Percentiles rank a stretch among this genome's conserved stretches.
These are phyloP conservation scores for Puccinia horiana DNA, from an alignment of 1,284 basidiomycete genomes.

Conservation along the genomic window DNA sequence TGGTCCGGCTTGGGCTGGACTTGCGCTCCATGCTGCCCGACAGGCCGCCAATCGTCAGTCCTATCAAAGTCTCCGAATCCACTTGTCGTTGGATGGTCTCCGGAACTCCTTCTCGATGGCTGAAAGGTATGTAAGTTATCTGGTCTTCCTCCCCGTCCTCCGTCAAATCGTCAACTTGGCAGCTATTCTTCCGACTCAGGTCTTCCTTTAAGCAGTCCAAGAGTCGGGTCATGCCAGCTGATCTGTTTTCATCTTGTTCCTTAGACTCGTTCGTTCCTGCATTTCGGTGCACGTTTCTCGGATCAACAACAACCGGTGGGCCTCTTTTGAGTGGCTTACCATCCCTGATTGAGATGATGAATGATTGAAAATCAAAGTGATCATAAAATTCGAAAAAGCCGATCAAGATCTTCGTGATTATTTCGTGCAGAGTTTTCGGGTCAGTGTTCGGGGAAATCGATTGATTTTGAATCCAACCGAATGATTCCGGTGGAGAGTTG, in stretches of 20 bases:
- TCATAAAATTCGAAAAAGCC: slow-evolving; percentile 29
- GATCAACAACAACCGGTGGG: not conserved
- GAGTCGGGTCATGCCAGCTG: not conserved
- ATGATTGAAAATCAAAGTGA: not conserved
- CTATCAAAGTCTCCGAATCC: not conserved
- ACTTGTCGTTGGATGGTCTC: not conserved
- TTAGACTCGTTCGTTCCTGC: not conserved
- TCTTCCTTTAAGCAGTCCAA: not conserved
- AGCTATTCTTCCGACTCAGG: not conserved
- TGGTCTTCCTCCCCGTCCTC: slow-evolving; percentile 2
- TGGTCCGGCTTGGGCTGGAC: no score
- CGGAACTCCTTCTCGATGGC: not conserved
- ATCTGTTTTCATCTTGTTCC: not conserved
- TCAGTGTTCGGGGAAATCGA: not conserved
- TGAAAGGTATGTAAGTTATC: slow-evolving; percentile 24
- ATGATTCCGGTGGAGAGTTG: not conserved
- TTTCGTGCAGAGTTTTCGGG: not conserved
- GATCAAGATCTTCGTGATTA: not conserved
- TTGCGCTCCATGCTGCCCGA: no score
- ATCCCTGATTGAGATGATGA: slow-evolving; percentile 14
- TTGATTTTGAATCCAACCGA: not conserved
- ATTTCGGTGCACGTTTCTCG: no score
- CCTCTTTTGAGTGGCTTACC: not conserved
- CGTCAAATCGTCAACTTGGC: no score
- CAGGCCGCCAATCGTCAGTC: not conserved